phyloP scores from a whole-genome alignment of 768 basidiomycete species.

The Sarcomyxa edulis region DNA sequence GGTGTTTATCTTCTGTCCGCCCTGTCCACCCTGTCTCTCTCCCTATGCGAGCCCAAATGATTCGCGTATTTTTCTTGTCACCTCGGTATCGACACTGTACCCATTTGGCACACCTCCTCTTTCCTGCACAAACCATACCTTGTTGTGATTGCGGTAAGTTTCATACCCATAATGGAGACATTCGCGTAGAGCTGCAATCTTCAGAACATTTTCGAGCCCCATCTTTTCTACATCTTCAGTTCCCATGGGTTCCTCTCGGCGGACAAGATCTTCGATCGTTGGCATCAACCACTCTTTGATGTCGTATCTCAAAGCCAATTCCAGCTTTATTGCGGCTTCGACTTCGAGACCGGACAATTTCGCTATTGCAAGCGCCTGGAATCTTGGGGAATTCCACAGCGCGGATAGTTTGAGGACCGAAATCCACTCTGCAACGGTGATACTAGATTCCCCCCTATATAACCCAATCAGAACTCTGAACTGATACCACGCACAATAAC shows the following conservation, averaged over 20 bases:
- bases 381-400: slow-evolving; percentile 19
- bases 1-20: too few relatives aligned
- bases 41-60: neutral
- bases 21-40: too few relatives aligned
- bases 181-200: slow-evolving; percentile 11
- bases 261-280: slow-evolving; percentile 21
- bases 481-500: neutral
- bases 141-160: neutral
- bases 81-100: slow-evolving; percentile 1
- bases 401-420: slow-evolving; percentile 7
- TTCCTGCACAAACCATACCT: slow-evolving; percentile 1
- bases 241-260: slow-evolving; percentile 15
- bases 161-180: neutral
- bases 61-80: neutral
- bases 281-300: slow-evolving; percentile 27
- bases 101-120: slow-evolving; percentile 1
- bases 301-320: slow-evolving; percentile 21
- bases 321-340: slow-evolving; percentile 21
- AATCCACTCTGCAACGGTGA: slow-evolving; percentile 3
- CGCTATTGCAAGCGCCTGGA: slow-evolving; percentile 20
- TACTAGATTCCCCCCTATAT: neutral
- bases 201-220: slow-evolving; percentile 19
- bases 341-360: slow-evolving; percentile 11
- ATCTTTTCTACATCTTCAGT: slow-evolving; percentile 20
- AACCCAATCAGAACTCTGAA: neutral